A percentile compares a stretch with the other conserved stretches of the same genome.
Conservation (phyloP, 1,284 basidiomycete species). For the Leccinum cinnamomeum region DNA sequence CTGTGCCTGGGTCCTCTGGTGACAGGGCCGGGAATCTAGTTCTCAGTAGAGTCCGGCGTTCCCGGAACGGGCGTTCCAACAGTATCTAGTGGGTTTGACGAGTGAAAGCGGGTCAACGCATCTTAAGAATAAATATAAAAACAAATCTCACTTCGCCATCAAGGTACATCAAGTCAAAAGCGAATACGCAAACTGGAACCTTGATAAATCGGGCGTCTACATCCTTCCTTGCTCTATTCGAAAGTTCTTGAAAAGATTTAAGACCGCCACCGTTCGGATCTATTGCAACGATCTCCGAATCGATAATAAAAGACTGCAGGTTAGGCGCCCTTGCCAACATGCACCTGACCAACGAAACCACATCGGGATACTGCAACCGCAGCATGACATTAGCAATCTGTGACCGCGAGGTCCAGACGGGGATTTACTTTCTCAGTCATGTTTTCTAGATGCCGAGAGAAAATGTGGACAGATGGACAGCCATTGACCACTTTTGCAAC, state of each 20-base stretch:
- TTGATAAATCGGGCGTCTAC: constrained; percentile 79
- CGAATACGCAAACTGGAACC: constrained; percentile 83
- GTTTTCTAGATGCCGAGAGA: constrained; percentile 89
- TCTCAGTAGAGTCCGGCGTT: constrained; percentile 67
- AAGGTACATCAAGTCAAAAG: constrained; percentile 89
- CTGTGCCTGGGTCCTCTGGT: constrained; percentile 48
- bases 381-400: constrained; percentile 19
- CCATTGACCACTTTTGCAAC: constrained; percentile 48
- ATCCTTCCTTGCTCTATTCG: constrained; percentile 83
- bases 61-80: constrained; percentile 70
- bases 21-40: constrained; percentile 55
- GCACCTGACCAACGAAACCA: constrained; percentile 57
- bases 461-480: constrained; percentile 63
- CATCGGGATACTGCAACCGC: constrained; percentile 79
- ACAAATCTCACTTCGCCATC: constrained; percentile 64
- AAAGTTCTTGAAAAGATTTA: constrained; percentile 84
- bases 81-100: constrained; percentile 51
- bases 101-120: not conserved
- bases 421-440: constrained; percentile 79
- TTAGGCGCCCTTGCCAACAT: constrained; percentile 46
- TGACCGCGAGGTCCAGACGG: constrained; percentile 9
- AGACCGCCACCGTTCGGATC: constrained; percentile 67
- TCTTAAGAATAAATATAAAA: not conserved
- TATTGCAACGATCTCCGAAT: constrained; percentile 81
- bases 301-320: constrained; percentile 78